A percentile compares a stretch with the other conserved stretches of the same genome.
Conservation (phyloP, 345 rosid species). For the Cochlearia excelsa region DNA sequence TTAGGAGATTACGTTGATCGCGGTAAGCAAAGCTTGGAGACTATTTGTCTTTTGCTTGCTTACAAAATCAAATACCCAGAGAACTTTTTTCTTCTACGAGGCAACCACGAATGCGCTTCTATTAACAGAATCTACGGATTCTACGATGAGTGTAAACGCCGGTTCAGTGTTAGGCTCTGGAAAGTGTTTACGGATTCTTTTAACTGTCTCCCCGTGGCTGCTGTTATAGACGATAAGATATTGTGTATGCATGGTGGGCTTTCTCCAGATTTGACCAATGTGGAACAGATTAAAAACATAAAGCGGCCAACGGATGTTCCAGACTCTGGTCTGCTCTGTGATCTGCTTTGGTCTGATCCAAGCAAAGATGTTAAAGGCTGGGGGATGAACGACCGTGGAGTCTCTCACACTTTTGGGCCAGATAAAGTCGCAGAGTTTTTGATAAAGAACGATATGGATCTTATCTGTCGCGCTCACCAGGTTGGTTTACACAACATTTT, state of each 20-base stretch:
- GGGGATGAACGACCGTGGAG: slow-evolving; percentile 61
- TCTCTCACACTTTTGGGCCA: slow-evolving; percentile 54
- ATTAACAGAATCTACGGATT: slow-evolving; percentile 36
- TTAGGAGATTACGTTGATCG: slow-evolving; percentile 34
- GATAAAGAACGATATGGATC: slow-evolving; percentile 65
- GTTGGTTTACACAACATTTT: slow-evolving; percentile 32
- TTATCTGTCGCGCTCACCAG: slow-evolving; percentile 63
- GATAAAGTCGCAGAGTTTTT: slow-evolving; percentile 61
- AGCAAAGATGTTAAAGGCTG: slow-evolving; percentile 49
- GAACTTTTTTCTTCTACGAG: slow-evolving; percentile 29
- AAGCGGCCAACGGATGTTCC: slow-evolving; percentile 52
- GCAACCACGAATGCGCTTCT: slow-evolving; percentile 33
- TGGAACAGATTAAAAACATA: slow-evolving; percentile 49
- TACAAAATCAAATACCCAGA: slow-evolving; percentile 35
- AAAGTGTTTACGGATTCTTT: slow-evolving; percentile 32
- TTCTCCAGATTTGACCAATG: slow-evolving; percentile 45
- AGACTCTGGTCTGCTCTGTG: slow-evolving; percentile 59
- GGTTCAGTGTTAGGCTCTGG: slow-evolving; percentile 36
- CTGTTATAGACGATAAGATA: slow-evolving; percentile 55
- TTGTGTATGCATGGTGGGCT: slow-evolving; percentile 67
- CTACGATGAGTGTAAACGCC: slow-evolving; percentile 32
- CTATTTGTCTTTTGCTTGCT: slow-evolving; percentile 31
- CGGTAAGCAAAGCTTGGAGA: slow-evolving; percentile 31
- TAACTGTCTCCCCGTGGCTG: slow-evolving; percentile 51
- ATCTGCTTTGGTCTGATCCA: slow-evolving; percentile 65